Evolutionary conservation across 345 rosid species (phyloP).

Genomic region (Citrus inodora): DNA sequence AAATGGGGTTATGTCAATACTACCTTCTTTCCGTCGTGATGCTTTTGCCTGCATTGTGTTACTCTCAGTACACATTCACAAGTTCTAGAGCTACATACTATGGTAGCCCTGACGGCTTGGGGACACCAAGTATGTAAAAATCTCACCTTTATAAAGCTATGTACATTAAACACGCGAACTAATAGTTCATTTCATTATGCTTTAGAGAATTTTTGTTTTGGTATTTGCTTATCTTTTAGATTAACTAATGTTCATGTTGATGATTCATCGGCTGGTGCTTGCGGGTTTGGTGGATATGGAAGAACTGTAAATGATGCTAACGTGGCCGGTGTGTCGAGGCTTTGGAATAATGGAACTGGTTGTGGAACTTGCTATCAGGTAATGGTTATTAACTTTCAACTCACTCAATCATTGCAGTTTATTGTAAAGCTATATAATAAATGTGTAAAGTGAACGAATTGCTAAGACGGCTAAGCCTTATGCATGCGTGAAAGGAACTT

Average conservation of each 20-base stretch:
- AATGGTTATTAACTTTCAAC: background rate
- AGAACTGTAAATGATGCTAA: slow-evolving; percentile 68
- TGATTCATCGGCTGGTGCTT: slow-evolving; percentile 60
- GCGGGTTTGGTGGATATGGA: slow-evolving; percentile 83
- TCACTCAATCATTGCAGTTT: background rate
- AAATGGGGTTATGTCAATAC: slow-evolving; percentile 21
- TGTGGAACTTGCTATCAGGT: slow-evolving; percentile 95
- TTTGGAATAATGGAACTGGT: slow-evolving; percentile 70
- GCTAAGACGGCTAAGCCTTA: background rate
- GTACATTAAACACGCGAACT: background rate
- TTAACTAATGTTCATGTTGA: background rate
- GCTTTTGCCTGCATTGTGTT: slow-evolving; percentile 40
- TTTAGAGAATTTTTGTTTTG: too few relatives aligned
- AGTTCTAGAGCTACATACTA: slow-evolving; percentile 70
- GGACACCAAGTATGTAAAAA: slow-evolving; percentile 59
- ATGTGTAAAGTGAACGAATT: background rate
- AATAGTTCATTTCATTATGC: too few relatives aligned
- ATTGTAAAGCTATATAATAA: too few relatives aligned
- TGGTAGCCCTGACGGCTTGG: slow-evolving; percentile 83
- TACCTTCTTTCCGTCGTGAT: slow-evolving; percentile 21
- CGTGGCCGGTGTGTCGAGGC: slow-evolving; percentile 75
- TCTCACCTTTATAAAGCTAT: too few relatives aligned
- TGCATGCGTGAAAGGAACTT: background rate
- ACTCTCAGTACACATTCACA: slow-evolving; percentile 35
- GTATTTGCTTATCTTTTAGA: background rate